Evolutionary conservation across 768 basidiomycete species (phyloP).

Genomic region (Paxillus involutus): DNA sequence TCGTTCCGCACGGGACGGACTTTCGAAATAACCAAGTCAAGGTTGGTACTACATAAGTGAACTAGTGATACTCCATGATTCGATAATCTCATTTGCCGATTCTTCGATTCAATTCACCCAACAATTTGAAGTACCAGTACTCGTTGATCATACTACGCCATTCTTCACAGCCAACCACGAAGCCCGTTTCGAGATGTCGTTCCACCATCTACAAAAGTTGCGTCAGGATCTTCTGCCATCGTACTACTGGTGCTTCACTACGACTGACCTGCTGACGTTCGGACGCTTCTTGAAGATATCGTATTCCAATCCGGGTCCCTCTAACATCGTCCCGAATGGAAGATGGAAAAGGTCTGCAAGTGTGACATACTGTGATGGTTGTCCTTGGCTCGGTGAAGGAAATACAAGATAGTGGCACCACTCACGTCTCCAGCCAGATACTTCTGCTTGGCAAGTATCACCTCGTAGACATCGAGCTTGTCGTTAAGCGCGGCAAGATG

Average conservation of each 20-base stretch:
- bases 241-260: too few species aligned
- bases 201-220: constrained; percentile 46
- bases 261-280: constrained; percentile 26
- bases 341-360: constrained; percentile 48
- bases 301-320: constrained; percentile 21
- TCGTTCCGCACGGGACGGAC: too few species aligned
- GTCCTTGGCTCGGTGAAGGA: neutral
- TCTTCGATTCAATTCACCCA: too few species aligned
- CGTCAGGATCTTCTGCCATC: neutral
- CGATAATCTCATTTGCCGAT: too few species aligned
- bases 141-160: constrained; percentile 23
- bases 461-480: constrained; percentile 52
- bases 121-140: too few species aligned
- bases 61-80: too few species aligned
- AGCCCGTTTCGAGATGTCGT: constrained; percentile 43
- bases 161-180: constrained; percentile 49
- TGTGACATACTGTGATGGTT: constrained; percentile 35
- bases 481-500: constrained; percentile 26
- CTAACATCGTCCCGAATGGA: constrained; percentile 35
- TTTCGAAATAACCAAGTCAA: too few species aligned
- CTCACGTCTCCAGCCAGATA: constrained; percentile 60
- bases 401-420: neutral
- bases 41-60: too few species aligned
- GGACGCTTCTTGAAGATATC: constrained; percentile 22
- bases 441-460: constrained; percentile 49